Percentiles rank a stretch among this genome's conserved stretches.
phyloP scores from a whole-genome alignment of 305 asterid genomes.

The Solanum aculeatissimum region DNA sequence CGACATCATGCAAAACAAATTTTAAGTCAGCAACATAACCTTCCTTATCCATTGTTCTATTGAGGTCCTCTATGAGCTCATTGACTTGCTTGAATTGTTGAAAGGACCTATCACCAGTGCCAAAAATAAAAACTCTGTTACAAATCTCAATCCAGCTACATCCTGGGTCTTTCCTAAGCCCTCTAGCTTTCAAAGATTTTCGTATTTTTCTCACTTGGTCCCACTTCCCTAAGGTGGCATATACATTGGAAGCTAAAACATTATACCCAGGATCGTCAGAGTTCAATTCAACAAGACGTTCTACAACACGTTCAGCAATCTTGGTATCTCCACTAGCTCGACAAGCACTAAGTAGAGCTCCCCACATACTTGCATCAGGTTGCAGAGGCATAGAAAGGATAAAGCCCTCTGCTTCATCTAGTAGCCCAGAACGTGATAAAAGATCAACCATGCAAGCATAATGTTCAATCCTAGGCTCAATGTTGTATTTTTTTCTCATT shows the following conservation, averaged over 20 bases:
- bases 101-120: constrained; percentile 35
- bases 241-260: constrained; percentile 64
- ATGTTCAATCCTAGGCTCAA: constrained; percentile 69
- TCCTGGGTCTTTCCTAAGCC: constrained; percentile 60
- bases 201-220: constrained; percentile 49
- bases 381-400: constrained; percentile 58
- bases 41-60: constrained; percentile 42
- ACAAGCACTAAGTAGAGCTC: constrained; percentile 68
- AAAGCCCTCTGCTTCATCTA: constrained; percentile 63
- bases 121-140: constrained; percentile 34
- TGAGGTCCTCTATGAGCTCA: constrained; percentile 23
- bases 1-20: constrained; percentile 43
- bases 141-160: constrained; percentile 63
- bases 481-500: constrained; percentile 48
- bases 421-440: constrained; percentile 58
- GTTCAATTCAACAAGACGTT: constrained; percentile 26
- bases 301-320: constrained; percentile 47
- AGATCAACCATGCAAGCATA: constrained; percentile 82
- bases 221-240: constrained; percentile 64
- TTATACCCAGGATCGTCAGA: constrained; percentile 57
- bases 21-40: constrained; percentile 45
- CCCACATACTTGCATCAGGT: constrained; percentile 81
- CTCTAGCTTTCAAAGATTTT: constrained; percentile 38
- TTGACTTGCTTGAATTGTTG: constrained; percentile 31
- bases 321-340: constrained; percentile 39